A percentile compares a stretch with the other conserved stretches of the same genome.
Conservation (phyloP, 2,329 filamentous ascomycete species). For the Venturia pyrina region DNA sequence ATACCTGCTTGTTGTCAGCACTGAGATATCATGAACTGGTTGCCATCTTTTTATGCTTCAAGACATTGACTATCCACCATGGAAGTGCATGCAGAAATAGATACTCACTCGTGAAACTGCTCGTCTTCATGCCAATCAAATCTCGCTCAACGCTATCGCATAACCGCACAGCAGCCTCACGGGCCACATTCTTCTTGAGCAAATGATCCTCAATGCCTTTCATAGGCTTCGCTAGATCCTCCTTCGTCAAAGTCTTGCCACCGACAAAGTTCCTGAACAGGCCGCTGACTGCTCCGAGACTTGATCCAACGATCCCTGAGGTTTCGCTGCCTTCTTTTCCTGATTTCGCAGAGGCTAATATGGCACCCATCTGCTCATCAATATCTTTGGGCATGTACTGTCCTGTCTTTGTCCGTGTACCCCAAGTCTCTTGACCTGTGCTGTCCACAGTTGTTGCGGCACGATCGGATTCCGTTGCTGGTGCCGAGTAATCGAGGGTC, state of each 20-base stretch:
- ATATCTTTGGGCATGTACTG: slow-evolving; percentile 91
- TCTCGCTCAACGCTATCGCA: slow-evolving; percentile 89
- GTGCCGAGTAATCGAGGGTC: slow-evolving; percentile 76
- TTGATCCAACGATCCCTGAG: slow-evolving; percentile 63
- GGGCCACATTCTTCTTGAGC: slow-evolving; percentile 89
- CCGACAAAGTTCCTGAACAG: slow-evolving; percentile 93
- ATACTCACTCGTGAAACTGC: slow-evolving; percentile 64
- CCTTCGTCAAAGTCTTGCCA: slow-evolving; percentile 81
- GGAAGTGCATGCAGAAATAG: neutral
- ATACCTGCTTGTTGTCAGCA: slow-evolving; percentile 40
- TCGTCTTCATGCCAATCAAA: slow-evolving; percentile 81
- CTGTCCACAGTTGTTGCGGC: slow-evolving; percentile 44
- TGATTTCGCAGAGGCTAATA: slow-evolving; percentile 63
- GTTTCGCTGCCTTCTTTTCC: slow-evolving; percentile 32
- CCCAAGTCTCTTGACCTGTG: slow-evolving; percentile 74
- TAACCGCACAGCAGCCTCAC: slow-evolving; percentile 82
- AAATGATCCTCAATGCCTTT: slow-evolving; percentile 95
- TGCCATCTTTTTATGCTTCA: neutral
- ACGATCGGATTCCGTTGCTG: slow-evolving; percentile 36
- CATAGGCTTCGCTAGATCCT: slow-evolving; percentile 83
- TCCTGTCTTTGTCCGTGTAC: slow-evolving; percentile 72
- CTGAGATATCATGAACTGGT: neutral
- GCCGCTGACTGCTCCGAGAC: slow-evolving; percentile 72
- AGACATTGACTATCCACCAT: neutral
- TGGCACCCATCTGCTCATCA: slow-evolving; percentile 85